Base-by-base conservation (phyloP, 768 basidiomycete genomes). In the Tephrocybe sp. region DNA sequence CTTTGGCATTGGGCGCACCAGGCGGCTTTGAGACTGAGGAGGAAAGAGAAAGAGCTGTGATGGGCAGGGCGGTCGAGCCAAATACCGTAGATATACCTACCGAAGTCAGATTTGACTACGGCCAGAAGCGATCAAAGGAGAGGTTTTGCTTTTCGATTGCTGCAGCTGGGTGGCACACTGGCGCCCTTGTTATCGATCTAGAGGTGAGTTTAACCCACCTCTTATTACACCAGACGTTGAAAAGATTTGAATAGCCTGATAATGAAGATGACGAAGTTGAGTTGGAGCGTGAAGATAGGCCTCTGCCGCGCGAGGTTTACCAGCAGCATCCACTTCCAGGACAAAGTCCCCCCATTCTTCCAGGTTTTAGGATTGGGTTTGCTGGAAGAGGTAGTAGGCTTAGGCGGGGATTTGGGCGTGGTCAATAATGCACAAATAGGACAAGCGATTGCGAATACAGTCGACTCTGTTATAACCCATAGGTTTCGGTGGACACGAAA, bases 91-190 rank as follows among this genome's bases (percentile, higher is more conserved):
- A 62, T 3, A 73, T 75, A 12, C 93, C 93, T 0, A 78, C 84
- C 0, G 81, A 84, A 65, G 86, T 95, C 37, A 71, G 76, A 53
- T 95, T 95, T 61, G 84, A 85, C 58, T 76, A 83, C 56, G 73
- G 65, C n/a, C 69, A 67, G 48, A 78, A 75, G 59, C 70, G 66
- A 42, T 67, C 65, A 18, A 81, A 74, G 51, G 73, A 84, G 42
- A 74, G 76, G 57, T 97, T 90, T 62, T 92, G 90, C 58, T 89
- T 96, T 58, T 80, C 80, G 1, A 84, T 86, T 4, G 80, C 91
- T 4, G 91, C 94, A 2, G 79, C 83, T 0, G 95, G 95, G 9
- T 96, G 93, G 94, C 95, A 98, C 61, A 88, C 81, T 50, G 94
- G 93, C 7, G 92, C 93, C 1, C 72, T 98, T 41, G 90, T 91